phyloP scores from a whole-genome alignment of 2,329 filamentous ascomycete genomes.

The Magnaporthales sp. region DNA sequence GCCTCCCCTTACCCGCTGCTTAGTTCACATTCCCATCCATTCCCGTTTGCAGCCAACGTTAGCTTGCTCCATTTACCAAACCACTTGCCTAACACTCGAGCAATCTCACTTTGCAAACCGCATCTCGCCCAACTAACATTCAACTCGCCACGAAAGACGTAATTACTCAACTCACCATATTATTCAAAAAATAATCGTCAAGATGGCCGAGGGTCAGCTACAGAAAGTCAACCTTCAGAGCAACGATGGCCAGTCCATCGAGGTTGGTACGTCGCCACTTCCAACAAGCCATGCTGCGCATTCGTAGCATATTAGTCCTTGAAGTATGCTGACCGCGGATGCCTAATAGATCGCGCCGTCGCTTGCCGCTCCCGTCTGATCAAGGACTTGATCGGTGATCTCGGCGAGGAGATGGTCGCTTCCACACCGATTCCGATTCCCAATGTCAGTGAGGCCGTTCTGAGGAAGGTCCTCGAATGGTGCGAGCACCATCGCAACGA shows the following conservation, averaged over 20 bases:
- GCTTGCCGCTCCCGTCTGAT: constrained; percentile 90
- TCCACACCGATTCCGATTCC: constrained; percentile 76
- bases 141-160: background rate
- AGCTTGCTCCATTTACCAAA: background rate
- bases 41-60: background rate
- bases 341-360: constrained; percentile 60
- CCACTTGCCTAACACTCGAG: too few relatives aligned
- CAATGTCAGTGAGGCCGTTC: constrained; percentile 88
- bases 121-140: background rate
- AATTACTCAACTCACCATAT: background rate
- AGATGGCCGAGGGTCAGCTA: constrained; percentile 19
- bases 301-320: background rate
- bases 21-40: background rate
- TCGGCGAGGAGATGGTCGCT: constrained; percentile 54
- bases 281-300: background rate
- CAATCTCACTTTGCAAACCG: background rate
- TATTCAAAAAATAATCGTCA: constrained; percentile 6
- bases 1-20: background rate
- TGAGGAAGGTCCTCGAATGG: constrained; percentile 97
- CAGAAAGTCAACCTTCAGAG: constrained; percentile 40
- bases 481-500: constrained; percentile 92
- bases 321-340: constrained; percentile 1
- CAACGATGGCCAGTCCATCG: constrained; percentile 39
- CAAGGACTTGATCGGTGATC: constrained; percentile 96
- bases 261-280: constrained; percentile 19